These are phyloP conservation scores for Rhododendron ovatum DNA, from an alignment of 148 eudicot species.

Conservation along the genomic window DNA sequence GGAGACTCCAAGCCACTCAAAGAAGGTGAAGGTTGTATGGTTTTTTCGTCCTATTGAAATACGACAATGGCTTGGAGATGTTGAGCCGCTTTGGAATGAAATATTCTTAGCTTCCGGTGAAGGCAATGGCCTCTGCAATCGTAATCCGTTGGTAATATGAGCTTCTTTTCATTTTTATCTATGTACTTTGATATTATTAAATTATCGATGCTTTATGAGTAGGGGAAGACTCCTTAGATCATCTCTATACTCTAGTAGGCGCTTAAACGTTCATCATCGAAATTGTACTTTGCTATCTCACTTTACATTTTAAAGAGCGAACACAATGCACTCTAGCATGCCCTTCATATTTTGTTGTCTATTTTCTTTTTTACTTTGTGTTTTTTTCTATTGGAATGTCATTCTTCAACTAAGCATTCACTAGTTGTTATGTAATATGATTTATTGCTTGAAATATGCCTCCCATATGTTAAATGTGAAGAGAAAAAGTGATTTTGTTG, in stretches of 20 bases:
- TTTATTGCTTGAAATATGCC: background rate
- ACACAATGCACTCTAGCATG: background rate
- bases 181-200: background rate
- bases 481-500: background rate
- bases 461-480: background rate
- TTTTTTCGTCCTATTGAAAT: constrained; percentile 59
- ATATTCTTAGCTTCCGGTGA: constrained; percentile 63
- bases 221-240: background rate
- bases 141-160: constrained; percentile 43
- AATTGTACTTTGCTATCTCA: background rate
- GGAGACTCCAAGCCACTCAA: constrained; percentile 21
- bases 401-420: background rate
- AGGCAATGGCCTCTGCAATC: constrained; percentile 46
- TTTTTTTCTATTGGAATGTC: background rate
- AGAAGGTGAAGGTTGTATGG: constrained; percentile 49
- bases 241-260: background rate
- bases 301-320: background rate
- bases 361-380: background rate
- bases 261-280: background rate
- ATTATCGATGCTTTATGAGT: background rate
- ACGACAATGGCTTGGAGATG: constrained; percentile 24
- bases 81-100: constrained; percentile 42
- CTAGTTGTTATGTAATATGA: background rate
- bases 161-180: background rate
- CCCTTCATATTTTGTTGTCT: background rate